A percentile compares a stretch with the other conserved stretches of the same genome.
Evolutionary conservation across 2,329 filamentous ascomycete genomes (phyloP).

Genomic region (Fusarium mundagurra): DNA sequence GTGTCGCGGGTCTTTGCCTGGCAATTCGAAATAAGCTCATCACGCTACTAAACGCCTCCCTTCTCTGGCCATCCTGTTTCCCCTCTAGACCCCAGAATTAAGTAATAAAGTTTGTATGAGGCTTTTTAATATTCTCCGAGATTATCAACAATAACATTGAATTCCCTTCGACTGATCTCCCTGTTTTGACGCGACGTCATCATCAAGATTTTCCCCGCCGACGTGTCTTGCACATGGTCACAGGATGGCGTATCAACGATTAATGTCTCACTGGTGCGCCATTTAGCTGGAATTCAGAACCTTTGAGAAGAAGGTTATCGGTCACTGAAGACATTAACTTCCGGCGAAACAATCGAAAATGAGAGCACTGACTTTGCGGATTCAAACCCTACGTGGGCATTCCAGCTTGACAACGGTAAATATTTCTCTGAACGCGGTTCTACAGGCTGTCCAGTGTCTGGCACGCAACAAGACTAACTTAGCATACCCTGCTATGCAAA

Average conservation of each 20-base stretch:
- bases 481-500: not conserved
- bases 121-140: not conserved
- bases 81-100: not conserved
- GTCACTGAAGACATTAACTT: not conserved
- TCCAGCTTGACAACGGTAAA: too few relatives aligned
- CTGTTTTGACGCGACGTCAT: not conserved
- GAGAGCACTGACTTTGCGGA: too few relatives aligned
- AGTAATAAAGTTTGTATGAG: not conserved
- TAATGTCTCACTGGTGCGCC: not conserved
- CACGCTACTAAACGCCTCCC: not conserved
- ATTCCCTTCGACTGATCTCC: not conserved
- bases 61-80: not conserved
- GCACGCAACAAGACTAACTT: not conserved
- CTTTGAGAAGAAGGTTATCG: not conserved
- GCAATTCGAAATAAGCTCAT: not conserved
- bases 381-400: not conserved
- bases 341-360: not conserved
- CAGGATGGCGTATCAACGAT: too few relatives aligned
- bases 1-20: not conserved
- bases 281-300: not conserved
- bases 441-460: too few relatives aligned
- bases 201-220: too few relatives aligned
- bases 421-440: accelerated
- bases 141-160: not conserved
- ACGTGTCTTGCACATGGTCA: not conserved